Conservation (phyloP, 257 asterid genomes). For the Forsythia viridissima region DNA sequence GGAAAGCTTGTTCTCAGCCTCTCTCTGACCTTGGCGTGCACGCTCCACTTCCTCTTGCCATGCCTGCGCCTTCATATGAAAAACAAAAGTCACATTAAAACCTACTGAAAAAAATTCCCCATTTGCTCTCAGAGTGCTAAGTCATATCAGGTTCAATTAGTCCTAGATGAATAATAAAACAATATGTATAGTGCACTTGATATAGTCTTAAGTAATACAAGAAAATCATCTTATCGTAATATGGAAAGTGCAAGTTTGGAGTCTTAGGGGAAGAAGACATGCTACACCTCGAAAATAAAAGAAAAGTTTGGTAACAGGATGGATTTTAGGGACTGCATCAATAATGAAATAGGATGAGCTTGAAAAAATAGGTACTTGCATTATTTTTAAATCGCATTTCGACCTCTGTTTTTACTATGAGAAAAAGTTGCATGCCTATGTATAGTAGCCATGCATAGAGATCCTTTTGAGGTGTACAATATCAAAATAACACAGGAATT, state of each 20-base stretch:
- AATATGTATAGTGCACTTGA: not conserved
- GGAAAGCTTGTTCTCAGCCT: constrained; percentile 92
- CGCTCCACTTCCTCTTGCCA: constrained; percentile 99
- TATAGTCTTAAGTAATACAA: not conserved
- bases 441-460: not conserved
- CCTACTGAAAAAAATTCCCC: not conserved
- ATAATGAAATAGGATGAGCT: not conserved
- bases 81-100: constrained; percentile 31
- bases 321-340: not conserved
- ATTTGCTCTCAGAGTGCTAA: constrained; percentile 1
- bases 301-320: constrained; percentile 10
- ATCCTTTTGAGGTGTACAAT: not conserved
- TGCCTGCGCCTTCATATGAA: constrained; percentile 76
- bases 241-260: not conserved
- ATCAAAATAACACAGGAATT: not conserved
- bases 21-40: constrained; percentile 94
- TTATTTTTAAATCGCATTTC: not conserved
- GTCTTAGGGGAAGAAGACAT: not conserved
- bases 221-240: constrained; percentile 7
- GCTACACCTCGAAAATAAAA: constrained; percentile 1
- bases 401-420: not conserved
- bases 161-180: not conserved
- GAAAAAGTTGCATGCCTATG: not conserved
- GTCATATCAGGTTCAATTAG: constrained; percentile 20
- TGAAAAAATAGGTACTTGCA: not conserved